Evolutionary conservation across 1,284 basidiomycete species (phyloP).

Genomic region (Leccinum variabile): DNA sequence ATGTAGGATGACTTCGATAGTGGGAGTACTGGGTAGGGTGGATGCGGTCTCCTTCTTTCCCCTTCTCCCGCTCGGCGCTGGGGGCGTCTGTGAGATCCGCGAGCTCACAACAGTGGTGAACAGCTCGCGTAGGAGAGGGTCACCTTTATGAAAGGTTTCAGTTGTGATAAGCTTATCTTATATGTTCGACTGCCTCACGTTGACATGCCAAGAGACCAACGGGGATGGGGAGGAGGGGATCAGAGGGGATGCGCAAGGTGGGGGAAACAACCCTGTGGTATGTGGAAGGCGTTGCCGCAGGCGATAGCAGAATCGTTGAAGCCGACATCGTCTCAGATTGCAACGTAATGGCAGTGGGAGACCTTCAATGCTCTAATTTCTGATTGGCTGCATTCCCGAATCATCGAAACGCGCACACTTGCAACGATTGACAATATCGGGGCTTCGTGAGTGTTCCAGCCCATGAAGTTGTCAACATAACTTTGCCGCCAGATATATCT

Average conservation of each 20-base stretch:
- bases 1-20: constrained; percentile 67
- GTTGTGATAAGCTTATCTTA: constrained; percentile 10
- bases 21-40: constrained; percentile 44
- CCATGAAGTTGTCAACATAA: too few species aligned
- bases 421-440: too few species aligned
- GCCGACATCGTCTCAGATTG: constrained; percentile 33
- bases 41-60: constrained; percentile 43
- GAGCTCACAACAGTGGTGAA: constrained; percentile 54
- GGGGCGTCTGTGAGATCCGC: constrained; percentile 42
- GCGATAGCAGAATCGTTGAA: constrained; percentile 35
- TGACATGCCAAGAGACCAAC: constrained; percentile 74
- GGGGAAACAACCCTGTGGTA: constrained; percentile 67
- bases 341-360: not conserved
- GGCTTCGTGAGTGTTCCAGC: too few species aligned
- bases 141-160: constrained; percentile 44
- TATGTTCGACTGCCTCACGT: constrained; percentile 44
- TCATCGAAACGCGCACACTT: too few species aligned
- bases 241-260: constrained; percentile 52
- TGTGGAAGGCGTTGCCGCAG: constrained; percentile 45
- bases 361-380: too few species aligned
- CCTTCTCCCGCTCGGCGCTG: constrained; percentile 46
- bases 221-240: constrained; percentile 53
- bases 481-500: too few species aligned
- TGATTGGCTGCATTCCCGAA: too few species aligned
- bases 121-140: constrained; percentile 60